Evolutionary conservation across 2,329 filamentous ascomycete genomes (phyloP), one percentile per base, ranked within the genome.

Genomic region (Beauveria scarabaeidicola): DNA sequence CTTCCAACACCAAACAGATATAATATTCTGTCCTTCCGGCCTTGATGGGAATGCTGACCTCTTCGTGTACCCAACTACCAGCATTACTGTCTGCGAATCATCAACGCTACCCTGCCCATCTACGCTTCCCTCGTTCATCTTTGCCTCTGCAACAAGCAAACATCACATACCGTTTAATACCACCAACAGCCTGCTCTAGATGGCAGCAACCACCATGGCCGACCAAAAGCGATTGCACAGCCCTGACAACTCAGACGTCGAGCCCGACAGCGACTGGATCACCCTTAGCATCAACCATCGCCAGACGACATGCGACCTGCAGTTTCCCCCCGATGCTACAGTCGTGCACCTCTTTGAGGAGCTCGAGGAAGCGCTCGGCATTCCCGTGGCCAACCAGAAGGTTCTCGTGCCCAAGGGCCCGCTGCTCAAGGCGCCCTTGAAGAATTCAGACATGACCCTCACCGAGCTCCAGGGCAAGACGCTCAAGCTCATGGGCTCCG

Each of bases 351-450:
- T 90, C 41, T 85, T 85, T 48, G 70, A 77, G 53, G 75, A 79
- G 62, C 82, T 90, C 64, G 76, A 81, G 60, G 69, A 74, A 47
- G 70, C 73, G 3, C 78, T 89, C 57, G 79, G 77, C 53, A 83
- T 90, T 58, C 86, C 87, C 0, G 62, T 74, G 40, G 69, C 76
- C 10, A 85, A 89, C 70, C 87, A 90, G 68, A 90, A 90, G 69
- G 79, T 88, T 69, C 78, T 90, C 64, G 78, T 84, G 15, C 79
- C 86, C 46, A 88, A 87, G 68, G 75, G 81, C 8, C 85, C 85
- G 29, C 75, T 89, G 1, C 77, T 88, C 27, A 87, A 85, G 64
- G 75, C 79, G 0, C 86, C 86, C 1, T 85, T 87, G 74, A 82
- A 82, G 69, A 77, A 87, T 63, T 77, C 83, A 0, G 65, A 73